Conservation (phyloP, 2,329 filamentous ascomycete genomes). For the Botrytis paeoniae region DNA sequence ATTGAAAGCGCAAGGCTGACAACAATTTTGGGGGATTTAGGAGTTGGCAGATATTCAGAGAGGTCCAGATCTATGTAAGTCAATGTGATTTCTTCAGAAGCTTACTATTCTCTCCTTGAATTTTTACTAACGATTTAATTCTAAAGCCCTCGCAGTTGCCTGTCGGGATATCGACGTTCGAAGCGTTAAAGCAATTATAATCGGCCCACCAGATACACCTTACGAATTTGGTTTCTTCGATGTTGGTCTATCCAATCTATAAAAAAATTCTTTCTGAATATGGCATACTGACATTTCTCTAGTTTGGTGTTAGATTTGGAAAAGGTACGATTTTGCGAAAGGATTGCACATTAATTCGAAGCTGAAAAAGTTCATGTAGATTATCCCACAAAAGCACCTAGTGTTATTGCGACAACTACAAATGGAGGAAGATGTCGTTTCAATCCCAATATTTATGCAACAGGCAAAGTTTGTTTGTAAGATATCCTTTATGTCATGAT, state of each 20-base stretch:
- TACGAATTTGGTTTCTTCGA: conserved; percentile 99
- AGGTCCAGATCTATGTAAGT: conserved; percentile 76
- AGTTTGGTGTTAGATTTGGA: conserved; percentile 77
- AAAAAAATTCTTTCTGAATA: background rate
- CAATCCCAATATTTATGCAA: conserved; percentile 94
- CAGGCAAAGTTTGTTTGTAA: conserved; percentile 88
- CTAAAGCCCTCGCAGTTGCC: conserved; percentile 75
- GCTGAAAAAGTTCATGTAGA: conserved; percentile 48
- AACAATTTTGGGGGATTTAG: conserved; percentile 44
- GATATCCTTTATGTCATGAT: conserved; percentile 38
- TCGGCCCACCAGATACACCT: conserved; percentile 89
- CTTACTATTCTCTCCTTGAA: background rate
- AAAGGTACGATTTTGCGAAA: conserved; percentile 53
- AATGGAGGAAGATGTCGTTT: conserved; percentile 87
- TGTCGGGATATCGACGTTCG: conserved; percentile 87
- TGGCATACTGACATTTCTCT: conserved; percentile 34
- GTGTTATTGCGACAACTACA: conserved; percentile 71
- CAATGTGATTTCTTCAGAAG: conserved; percentile 1
- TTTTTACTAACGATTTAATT: conserved; percentile 27
- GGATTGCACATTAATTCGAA: conserved; percentile 14
- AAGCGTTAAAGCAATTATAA: conserved; percentile 80
- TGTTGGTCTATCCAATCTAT: conserved; percentile 47
- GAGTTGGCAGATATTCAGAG: conserved; percentile 85
- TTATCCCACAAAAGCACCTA: conserved; percentile 70
- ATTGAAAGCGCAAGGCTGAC: conserved; percentile 40